Evolutionary conservation across 257 asterid species (phyloP).

Genomic region (Rehmannia glutinosa): DNA sequence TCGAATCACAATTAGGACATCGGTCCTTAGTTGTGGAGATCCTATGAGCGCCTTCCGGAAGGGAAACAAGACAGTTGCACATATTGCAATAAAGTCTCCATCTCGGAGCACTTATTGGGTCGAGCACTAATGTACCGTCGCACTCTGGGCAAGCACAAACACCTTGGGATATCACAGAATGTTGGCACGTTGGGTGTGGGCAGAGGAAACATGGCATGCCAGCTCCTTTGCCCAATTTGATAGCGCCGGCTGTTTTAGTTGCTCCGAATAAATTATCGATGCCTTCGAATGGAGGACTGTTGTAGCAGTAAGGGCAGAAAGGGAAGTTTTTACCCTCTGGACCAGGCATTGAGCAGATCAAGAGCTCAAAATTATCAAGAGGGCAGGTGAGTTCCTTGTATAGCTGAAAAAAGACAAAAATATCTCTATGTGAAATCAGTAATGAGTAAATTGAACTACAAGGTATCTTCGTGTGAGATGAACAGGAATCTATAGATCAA

Average conservation of each 20-base stretch:
- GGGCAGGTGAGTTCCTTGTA: constrained; percentile 95
- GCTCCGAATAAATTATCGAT: constrained; percentile 57
- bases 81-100: constrained; percentile 85
- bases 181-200: constrained; percentile 87
- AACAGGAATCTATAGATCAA: no score
- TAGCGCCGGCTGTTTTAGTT: constrained; percentile 42
- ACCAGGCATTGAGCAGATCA: constrained; percentile 69
- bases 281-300: constrained; percentile 86
- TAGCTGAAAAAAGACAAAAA: constrained; percentile 35
- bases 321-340: constrained; percentile 89
- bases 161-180: constrained; percentile 80
- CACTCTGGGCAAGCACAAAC: constrained; percentile 97
- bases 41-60: constrained; percentile 88
- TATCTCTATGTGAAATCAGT: background rate
- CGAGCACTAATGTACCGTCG: constrained; percentile 81
- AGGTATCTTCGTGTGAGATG: no score
- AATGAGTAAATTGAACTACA: no score
- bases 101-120: constrained; percentile 82
- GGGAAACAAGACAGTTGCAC: constrained; percentile 86
- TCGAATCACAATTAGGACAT: constrained; percentile 81
- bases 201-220: constrained; percentile 97
- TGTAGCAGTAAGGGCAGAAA: constrained; percentile 84
- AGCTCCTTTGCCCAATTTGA: constrained; percentile 65
- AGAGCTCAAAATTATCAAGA: constrained; percentile 85
- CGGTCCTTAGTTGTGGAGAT: constrained; percentile 64